phyloP scores from a whole-genome alignment of 306 rosid species.

The Cucurbita argyrosperma region DNA sequence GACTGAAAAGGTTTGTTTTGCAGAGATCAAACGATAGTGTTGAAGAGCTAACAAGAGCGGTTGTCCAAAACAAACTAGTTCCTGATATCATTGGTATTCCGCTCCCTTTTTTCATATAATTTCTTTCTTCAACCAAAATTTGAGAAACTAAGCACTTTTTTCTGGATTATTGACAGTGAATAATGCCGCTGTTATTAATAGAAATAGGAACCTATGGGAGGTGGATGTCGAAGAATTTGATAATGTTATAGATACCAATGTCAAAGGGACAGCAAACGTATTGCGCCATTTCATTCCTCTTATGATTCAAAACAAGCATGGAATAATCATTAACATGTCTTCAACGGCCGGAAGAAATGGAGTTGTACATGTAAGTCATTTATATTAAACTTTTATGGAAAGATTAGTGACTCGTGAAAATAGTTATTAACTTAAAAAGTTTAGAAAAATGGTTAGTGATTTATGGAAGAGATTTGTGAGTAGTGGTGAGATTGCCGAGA shows the following conservation, averaged over 20 bases:
- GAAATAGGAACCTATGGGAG: not conserved
- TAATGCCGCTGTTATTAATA: not conserved
- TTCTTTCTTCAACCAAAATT: no score
- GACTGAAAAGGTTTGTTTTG: not conserved
- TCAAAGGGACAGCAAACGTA: not conserved
- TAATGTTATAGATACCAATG: not conserved
- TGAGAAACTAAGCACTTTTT: no score
- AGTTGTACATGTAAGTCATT: not conserved
- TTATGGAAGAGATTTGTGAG: no score
- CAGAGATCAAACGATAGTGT: constrained; percentile 39
- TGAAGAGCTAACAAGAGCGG: constrained; percentile 32
- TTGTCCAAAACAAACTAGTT: constrained; percentile 27
- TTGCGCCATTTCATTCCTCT: not conserved
- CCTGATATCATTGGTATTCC: constrained; percentile 49
- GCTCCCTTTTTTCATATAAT: no score
- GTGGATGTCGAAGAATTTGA: not conserved
- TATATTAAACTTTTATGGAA: no score
- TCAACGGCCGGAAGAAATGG: not conserved
- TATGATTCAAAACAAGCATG: not conserved
- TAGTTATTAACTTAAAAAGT: no score
- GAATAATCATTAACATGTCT: not conserved
- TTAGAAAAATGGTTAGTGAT: no score
- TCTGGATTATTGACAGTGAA: not conserved
- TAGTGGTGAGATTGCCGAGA: no score
- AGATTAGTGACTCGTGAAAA: no score